Evolutionary conservation across 2,329 filamentous ascomycete genomes (phyloP).

Genomic region (Colletotrichum euphorbiae): DNA sequence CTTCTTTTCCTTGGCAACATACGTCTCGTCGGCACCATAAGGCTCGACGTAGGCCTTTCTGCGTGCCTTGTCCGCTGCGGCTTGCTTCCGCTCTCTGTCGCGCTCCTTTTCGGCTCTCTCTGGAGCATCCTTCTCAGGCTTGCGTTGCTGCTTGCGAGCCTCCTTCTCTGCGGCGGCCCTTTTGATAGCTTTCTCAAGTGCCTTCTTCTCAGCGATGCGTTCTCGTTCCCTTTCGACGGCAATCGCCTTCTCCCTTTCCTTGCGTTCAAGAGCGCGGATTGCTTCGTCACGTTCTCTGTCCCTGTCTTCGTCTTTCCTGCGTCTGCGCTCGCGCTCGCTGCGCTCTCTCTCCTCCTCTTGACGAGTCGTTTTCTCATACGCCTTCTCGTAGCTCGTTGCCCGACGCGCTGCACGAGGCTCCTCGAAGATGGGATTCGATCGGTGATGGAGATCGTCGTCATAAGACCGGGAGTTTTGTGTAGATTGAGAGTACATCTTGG

Average conservation of each 20-base stretch:
- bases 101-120: slow-evolving; percentile 51
- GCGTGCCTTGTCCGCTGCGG: slow-evolving; percentile 39
- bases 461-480: slow-evolving; percentile 53
- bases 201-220: slow-evolving; percentile 27
- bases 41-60: slow-evolving; percentile 49
- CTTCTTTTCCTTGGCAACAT: slow-evolving; percentile 51
- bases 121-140: slow-evolving; percentile 47
- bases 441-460: slow-evolving; percentile 58
- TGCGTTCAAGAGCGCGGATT: background rate
- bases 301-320: slow-evolving; percentile 37
- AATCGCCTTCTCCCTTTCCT: background rate
- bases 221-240: slow-evolving; percentile 42
- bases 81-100: slow-evolving; percentile 54
- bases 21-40: slow-evolving; percentile 47
- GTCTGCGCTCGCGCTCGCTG: slow-evolving; percentile 46
- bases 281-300: background rate
- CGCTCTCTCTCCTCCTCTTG: slow-evolving; percentile 56
- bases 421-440: slow-evolving; percentile 56
- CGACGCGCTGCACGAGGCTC: slow-evolving; percentile 57
- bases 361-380: slow-evolving; percentile 44
- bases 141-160: slow-evolving; percentile 50
- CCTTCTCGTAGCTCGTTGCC: slow-evolving; percentile 60
- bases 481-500: slow-evolving; percentile 52
- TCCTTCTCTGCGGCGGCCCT: slow-evolving; percentile 49
- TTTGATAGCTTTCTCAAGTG: slow-evolving; percentile 40